Percentiles rank a stretch among this genome's conserved stretches.
Evolutionary conservation across 495 filamentous ascomycete genomes (phyloP).

Genomic region (Viridothelium virens): DNA sequence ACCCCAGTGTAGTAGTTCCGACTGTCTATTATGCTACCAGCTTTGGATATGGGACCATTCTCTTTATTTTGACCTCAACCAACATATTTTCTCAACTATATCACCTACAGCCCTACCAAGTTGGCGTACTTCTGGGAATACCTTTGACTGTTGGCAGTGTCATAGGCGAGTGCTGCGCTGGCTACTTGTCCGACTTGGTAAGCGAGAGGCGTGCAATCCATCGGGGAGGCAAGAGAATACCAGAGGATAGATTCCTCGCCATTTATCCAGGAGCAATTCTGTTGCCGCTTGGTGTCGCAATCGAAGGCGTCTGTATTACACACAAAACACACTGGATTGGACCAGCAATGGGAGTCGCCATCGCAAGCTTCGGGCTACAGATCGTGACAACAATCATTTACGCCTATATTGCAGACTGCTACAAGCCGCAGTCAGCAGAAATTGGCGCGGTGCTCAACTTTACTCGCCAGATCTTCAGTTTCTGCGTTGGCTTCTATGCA

Average conservation of each 20-base stretch:
- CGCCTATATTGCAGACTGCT: conserved; percentile 25
- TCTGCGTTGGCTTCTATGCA: conserved; percentile 22
- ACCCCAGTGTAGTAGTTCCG: neutral
- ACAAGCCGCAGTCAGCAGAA: conserved; percentile 21
- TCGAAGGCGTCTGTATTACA: conserved; percentile 15
- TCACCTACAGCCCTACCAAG: conserved; percentile 24
- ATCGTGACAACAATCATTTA: conserved; percentile 31
- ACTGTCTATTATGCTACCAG: conserved; percentile 7
- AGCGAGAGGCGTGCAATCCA: conserved; percentile 18
- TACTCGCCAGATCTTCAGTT: conserved; percentile 17
- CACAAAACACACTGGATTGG: conserved; percentile 19
- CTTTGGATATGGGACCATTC: conserved; percentile 12
- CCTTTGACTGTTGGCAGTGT: conserved; percentile 29
- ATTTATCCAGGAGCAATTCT: conserved; percentile 25
- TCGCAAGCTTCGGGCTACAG: conserved; percentile 32
- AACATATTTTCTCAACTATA: conserved; percentile 1
- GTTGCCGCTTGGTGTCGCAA: conserved; percentile 23
- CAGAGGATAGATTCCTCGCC: conserved; percentile 27
- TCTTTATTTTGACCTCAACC: conserved; percentile 10
- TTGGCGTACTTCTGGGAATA: conserved; percentile 30
- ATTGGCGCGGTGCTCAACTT: conserved; percentile 17
- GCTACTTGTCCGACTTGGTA: conserved; percentile 31
- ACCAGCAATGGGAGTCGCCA: conserved; percentile 30
- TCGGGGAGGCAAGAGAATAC: conserved; percentile 25
- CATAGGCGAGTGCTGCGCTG: conserved; percentile 32